A percentile compares a stretch with the other conserved stretches of the same genome.
phyloP scores from a whole-genome alignment of 768 basidiomycete species.

The Naganishia antarctica region DNA sequence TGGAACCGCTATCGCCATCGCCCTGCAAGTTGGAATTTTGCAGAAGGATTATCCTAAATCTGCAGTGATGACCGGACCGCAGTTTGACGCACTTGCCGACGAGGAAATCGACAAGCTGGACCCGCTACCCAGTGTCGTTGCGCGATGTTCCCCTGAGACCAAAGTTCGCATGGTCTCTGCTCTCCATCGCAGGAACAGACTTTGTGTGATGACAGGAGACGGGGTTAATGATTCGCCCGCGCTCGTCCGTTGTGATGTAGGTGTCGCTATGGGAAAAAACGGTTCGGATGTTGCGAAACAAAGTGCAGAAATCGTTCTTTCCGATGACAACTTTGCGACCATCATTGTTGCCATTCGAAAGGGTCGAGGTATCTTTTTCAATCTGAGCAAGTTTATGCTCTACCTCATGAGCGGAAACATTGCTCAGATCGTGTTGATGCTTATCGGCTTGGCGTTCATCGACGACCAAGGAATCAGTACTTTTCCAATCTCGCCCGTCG shows the following conservation, averaged over 20 bases:
- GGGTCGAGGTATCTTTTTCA: slow-evolving; percentile 61
- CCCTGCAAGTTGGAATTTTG: slow-evolving; percentile 55
- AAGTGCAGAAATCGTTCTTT: slow-evolving; percentile 61
- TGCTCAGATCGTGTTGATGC: slow-evolving; percentile 57
- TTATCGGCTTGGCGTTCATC: slow-evolving; percentile 60
- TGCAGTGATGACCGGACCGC: slow-evolving; percentile 51
- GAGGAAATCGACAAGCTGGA: slow-evolving; percentile 55
- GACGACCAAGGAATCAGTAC: slow-evolving; percentile 54
- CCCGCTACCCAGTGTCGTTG: slow-evolving; percentile 58
- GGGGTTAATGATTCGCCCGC: slow-evolving; percentile 62
- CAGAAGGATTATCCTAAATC: slow-evolving; percentile 37
- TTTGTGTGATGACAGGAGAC: slow-evolving; percentile 59
- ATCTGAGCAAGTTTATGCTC: slow-evolving; percentile 58
- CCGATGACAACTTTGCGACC: slow-evolving; percentile 64
- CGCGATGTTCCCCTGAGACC: slow-evolving; percentile 56
- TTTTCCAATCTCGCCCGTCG: slow-evolving; percentile 59
- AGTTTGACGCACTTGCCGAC: slow-evolving; percentile 58
- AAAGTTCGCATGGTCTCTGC: slow-evolving; percentile 53
- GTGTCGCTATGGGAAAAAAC: slow-evolving; percentile 60
- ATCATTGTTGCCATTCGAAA: slow-evolving; percentile 63
- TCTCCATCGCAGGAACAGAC: slow-evolving; percentile 56
- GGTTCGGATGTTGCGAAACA: slow-evolving; percentile 61
- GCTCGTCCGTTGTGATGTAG: slow-evolving; percentile 59
- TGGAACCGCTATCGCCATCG: slow-evolving; percentile 58
- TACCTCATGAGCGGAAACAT: slow-evolving; percentile 58